Conservation (phyloP, 176 grass and related monocot genomes). For the Cymbopogon citratus region DNA sequence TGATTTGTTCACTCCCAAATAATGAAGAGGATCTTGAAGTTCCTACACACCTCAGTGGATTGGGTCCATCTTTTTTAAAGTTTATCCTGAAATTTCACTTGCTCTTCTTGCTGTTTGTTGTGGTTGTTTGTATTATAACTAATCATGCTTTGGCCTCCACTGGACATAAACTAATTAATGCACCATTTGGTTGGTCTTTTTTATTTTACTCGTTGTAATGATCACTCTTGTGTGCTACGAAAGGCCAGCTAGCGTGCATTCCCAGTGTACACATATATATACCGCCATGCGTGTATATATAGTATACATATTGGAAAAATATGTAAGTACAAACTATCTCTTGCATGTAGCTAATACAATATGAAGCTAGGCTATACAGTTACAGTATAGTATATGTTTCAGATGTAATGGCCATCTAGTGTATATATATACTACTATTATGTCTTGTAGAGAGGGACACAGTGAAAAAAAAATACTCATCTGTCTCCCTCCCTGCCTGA, state of each 20-base stretch:
- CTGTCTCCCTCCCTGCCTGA: slow-evolving; percentile 19
- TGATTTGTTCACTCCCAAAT: not conserved
- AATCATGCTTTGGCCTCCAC: slow-evolving; percentile 51
- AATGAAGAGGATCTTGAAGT: slow-evolving; percentile 29
- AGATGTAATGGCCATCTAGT: not conserved
- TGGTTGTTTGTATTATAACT: slow-evolving; percentile 45
- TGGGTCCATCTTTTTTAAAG: slow-evolving; percentile 6
- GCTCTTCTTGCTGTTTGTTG: slow-evolving; percentile 29
- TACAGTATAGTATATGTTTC: too few species aligned
- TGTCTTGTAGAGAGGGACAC: not conserved
- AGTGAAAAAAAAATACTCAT: not conserved
- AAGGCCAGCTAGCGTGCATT: slow-evolving; percentile 20
- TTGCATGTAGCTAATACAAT: not conserved
- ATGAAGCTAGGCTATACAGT: too few species aligned
- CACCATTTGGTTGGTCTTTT: slow-evolving; percentile 28
- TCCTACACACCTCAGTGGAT: slow-evolving; percentile 14
- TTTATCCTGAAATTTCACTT: slow-evolving; percentile 44
- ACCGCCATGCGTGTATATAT: not conserved
- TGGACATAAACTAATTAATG: slow-evolving; percentile 43
- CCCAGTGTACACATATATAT: not conserved
- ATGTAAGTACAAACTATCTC: not conserved
- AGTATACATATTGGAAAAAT: not conserved
- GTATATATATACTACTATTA: not conserved
- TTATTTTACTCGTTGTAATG: slow-evolving; percentile 28
- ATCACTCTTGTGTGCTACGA: slow-evolving; percentile 37